Conservation (phyloP, 305 asterid species). For the Euphrasia arctica region DNA sequence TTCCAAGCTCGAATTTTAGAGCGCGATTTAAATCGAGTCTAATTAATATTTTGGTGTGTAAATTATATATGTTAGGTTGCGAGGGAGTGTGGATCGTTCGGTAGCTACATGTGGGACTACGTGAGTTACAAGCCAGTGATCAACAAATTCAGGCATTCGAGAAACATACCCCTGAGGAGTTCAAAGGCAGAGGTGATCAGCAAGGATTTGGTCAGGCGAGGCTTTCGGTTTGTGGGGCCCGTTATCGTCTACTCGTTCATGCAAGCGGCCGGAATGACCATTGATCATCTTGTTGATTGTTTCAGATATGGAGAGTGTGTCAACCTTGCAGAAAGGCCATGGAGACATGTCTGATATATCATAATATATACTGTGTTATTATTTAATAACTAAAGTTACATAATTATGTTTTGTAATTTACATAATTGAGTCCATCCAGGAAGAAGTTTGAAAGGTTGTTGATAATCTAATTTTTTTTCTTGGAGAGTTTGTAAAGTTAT, state of each 20-base stretch:
- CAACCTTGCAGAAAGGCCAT: constrained; percentile 30
- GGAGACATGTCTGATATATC: constrained; percentile 54
- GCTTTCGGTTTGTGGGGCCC: constrained; percentile 84
- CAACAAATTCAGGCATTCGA: constrained; percentile 63
- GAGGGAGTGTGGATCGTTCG: constrained; percentile 74
- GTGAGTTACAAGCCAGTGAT: constrained; percentile 76
- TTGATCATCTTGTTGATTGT: constrained; percentile 83
- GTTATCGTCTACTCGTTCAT: constrained; percentile 83
- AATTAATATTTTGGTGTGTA: neutral
- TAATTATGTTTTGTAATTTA: no score
- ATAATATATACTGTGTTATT: no score
- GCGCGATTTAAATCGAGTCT: no score
- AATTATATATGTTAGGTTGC: constrained; percentile 42
- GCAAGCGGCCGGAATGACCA: constrained; percentile 89
- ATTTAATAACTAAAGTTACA: no score
- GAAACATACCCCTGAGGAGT: constrained; percentile 78
- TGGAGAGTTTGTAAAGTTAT: no score
- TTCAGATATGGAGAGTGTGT: constrained; percentile 71
- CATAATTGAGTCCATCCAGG: no score
- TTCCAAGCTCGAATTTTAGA: neutral
- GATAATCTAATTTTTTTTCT: no score
- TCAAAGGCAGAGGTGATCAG: constrained; percentile 88
- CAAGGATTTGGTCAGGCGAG: constrained; percentile 75
- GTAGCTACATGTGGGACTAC: constrained; percentile 83
- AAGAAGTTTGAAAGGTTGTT: no score